Conservation (phyloP, 306 rosid species). For the Calophaca sinica region DNA sequence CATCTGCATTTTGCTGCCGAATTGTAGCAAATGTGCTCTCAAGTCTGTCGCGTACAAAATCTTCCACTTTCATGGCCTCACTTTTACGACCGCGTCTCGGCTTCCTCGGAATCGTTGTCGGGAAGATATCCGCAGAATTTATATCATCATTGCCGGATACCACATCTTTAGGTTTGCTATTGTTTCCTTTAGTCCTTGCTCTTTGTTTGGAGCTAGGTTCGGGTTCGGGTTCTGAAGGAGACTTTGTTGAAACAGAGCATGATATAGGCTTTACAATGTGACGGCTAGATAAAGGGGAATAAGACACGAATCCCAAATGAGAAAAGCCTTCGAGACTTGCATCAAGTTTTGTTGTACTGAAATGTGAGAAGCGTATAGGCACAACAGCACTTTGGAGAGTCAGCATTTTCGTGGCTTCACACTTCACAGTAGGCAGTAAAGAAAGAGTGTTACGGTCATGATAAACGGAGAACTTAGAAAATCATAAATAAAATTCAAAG, state of each 20-base stretch:
- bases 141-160: constrained; percentile 36
- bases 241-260: constrained; percentile 54
- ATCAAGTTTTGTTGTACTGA: constrained; percentile 33
- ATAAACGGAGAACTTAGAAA: too few relatives aligned
- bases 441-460: too few relatives aligned
- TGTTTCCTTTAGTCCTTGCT: constrained; percentile 43
- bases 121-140: constrained; percentile 44
- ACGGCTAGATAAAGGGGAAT: constrained; percentile 42
- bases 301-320: constrained; percentile 38
- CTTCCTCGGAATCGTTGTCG: constrained; percentile 67
- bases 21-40: constrained; percentile 71
- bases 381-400: constrained; percentile 48
- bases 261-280: constrained; percentile 50
- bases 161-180: constrained; percentile 31
- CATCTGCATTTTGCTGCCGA: constrained; percentile 58
- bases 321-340: constrained; percentile 15
- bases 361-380: constrained; percentile 46
- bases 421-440: background rate
- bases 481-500: too few relatives aligned
- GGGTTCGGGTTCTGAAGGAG: constrained; percentile 53
- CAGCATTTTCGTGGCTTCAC: constrained; percentile 45
- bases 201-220: constrained; percentile 45
- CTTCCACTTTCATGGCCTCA: constrained; percentile 80
- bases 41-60: constrained; percentile 66
- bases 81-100: constrained; percentile 84